Evolutionary conservation across 306 rosid species (phyloP), one percentile per base, ranked within the genome.

Genomic region (Corylus heterophylla): DNA sequence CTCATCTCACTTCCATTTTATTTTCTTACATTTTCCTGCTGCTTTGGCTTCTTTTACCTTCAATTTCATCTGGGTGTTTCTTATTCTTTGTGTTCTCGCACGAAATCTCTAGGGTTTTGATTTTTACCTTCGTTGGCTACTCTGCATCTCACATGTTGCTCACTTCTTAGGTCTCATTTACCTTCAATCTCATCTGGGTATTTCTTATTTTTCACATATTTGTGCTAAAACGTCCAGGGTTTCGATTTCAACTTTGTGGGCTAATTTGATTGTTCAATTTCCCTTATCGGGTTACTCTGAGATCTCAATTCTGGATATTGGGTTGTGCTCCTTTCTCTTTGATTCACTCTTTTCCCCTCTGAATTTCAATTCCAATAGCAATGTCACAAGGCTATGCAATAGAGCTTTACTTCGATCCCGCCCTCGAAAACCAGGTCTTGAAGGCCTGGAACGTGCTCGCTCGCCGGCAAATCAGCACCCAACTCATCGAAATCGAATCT

Each of bases 371-470:
- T 80, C 76, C 58, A 8, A 49, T 69, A 74, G 83, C 89, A 85
- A 92, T 90, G 97, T 87, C 97, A 66, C 82, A 88, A 77, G 96
- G 98, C 31, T 93, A 88, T 71, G 93, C 98, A 7, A 89, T 96
- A 76, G 99, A 96, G 88, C 94, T 96, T 10, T 93, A 93, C 88
- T 86, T 93, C 81, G 99, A 96, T 71, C 99, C 98, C 0, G 98
- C 98, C 0, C 89, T 93, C 18, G 99, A 96, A 77, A 96, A 96
- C 54, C 99, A 96, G 82, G 97, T 96, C 52, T 77, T 96, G 66
- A 96, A 96, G 79, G 94, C 99, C 10, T 96, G 99, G 99, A 96
- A 96, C 81, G 96, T 93, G 1, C 84, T 96, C 0, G 98, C 99
- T 1, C 89, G 99, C 16, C 88, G 99, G 7, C 98, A 93, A 75